A percentile compares a stretch with the other conserved stretches of the same genome.
Conservation (phyloP, 148 eudicot species). For the Bassia scoparia region DNA sequence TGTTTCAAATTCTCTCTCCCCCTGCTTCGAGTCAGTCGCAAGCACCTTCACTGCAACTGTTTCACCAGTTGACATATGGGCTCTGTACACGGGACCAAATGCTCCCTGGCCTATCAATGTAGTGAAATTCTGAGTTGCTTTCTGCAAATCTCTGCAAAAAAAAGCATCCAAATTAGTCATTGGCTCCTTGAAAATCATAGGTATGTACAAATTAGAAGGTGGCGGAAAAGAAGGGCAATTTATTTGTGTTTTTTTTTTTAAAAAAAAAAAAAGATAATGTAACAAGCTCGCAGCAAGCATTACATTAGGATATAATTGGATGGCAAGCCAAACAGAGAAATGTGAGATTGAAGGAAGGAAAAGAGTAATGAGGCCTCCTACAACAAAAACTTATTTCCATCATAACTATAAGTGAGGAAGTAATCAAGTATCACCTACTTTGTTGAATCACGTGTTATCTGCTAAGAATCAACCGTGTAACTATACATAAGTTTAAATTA, state of each 20-base stretch:
- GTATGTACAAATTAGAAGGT: not conserved
- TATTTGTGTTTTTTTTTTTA: no score
- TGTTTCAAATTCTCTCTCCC: conserved; percentile 82
- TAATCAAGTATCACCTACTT: not conserved
- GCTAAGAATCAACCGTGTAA: not conserved
- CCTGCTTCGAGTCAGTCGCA: conserved; percentile 88
- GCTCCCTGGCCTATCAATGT: conserved; percentile 88
- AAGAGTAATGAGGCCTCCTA: not conserved
- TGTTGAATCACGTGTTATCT: not conserved
- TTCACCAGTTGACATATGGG: conserved; percentile 86
- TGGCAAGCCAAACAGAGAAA: not conserved
- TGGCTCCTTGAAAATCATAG: not conserved
- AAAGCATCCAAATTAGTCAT: conserved; percentile 8
- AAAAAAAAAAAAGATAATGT: no score
- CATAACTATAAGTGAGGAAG: not conserved
- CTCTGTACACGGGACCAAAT: conserved; percentile 93
- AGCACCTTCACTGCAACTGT: conserved; percentile 92
- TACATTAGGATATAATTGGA: not conserved
- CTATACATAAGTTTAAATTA: not conserved
- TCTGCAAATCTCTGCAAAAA: conserved; percentile 76
- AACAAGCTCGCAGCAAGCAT: not conserved
- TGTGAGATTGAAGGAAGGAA: not conserved
- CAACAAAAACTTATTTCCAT: conserved; percentile 1
- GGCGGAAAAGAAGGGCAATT: not conserved
- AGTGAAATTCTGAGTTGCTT: conserved; percentile 87